phyloP scores from a whole-genome alignment of 2,329 filamentous ascomycete genomes.

The Cladophialophora exuberans region DNA sequence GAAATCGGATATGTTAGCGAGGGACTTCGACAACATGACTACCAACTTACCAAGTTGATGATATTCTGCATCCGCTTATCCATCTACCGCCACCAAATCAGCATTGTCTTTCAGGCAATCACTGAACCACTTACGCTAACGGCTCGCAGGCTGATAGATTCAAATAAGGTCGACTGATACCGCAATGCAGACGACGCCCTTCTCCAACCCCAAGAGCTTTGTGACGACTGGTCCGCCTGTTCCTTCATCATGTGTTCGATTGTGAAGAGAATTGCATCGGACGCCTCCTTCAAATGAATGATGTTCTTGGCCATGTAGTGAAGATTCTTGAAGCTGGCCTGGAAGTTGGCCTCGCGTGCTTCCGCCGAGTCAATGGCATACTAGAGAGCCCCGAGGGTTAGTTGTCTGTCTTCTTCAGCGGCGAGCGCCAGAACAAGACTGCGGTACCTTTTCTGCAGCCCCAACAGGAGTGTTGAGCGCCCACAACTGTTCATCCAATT shows the following conservation, averaged over 20 bases:
- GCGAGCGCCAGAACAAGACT: background rate
- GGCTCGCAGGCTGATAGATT: slow-evolving; percentile 41
- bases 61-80: slow-evolving; percentile 44
- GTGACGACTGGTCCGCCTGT: slow-evolving; percentile 17
- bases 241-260: slow-evolving; percentile 34
- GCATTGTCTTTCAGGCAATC: too few species aligned
- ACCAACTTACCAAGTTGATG: slow-evolving; percentile 38
- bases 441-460: slow-evolving; percentile 3
- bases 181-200: slow-evolving; percentile 25
- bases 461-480: slow-evolving; percentile 10
- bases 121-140: too few species aligned
- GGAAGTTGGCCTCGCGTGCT: slow-evolving; percentile 1
- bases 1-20: background rate
- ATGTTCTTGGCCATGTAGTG: slow-evolving; percentile 46
- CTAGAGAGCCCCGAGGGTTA: background rate
- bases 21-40: background rate
- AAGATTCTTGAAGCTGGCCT: slow-evolving; percentile 35
- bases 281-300: slow-evolving; percentile 43
- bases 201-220: background rate
- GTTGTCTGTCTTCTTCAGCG: too few species aligned
- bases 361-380: slow-evolving; percentile 1
- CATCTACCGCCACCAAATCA: too few species aligned
- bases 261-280: slow-evolving; percentile 37
- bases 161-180: slow-evolving; percentile 39
- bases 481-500: slow-evolving; percentile 19